Conservation (phyloP, 1,284 basidiomycete species). For the Leccinum brunneo-olivaceum region DNA sequence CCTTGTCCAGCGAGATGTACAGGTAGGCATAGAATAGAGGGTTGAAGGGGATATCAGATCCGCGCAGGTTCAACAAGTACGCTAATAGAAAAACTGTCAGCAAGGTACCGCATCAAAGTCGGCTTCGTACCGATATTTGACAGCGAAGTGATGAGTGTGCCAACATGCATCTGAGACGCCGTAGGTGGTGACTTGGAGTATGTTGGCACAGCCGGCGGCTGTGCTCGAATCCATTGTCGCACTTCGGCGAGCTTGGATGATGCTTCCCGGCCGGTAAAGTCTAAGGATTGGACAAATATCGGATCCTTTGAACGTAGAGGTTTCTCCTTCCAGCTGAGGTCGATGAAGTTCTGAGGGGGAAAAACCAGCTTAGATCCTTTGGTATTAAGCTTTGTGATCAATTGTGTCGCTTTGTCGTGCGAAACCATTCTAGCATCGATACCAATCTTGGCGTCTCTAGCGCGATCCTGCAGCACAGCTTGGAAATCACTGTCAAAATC, state of each 20-base stretch:
- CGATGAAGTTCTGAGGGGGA: constrained; percentile 78
- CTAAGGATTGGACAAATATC: constrained; percentile 68
- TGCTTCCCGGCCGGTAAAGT: constrained; percentile 67
- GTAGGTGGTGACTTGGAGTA: constrained; percentile 57
- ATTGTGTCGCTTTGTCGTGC: constrained; percentile 58
- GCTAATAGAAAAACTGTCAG: constrained; percentile 18
- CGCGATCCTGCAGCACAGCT: constrained; percentile 38
- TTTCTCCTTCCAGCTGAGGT: constrained; percentile 76
- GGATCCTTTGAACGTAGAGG: constrained; percentile 62
- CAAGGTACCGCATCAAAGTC: not conserved
- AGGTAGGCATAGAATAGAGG: constrained; percentile 85
- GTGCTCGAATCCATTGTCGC: constrained; percentile 55
- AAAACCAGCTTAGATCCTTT: constrained; percentile 59
- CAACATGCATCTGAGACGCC: constrained; percentile 58
- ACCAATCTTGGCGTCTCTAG: constrained; percentile 60
- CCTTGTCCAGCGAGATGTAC: constrained; percentile 56
- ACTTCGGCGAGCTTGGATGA: constrained; percentile 51
- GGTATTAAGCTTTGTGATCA: constrained; percentile 50
- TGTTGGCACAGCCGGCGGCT: constrained; percentile 53
- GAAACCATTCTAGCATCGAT: constrained; percentile 87
- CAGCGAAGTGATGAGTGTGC: constrained; percentile 57
- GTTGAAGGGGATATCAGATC: constrained; percentile 81
- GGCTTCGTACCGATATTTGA: constrained; percentile 51
- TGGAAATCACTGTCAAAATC: constrained; percentile 4
- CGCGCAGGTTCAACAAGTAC: constrained; percentile 45